A percentile compares a stretch with the other conserved stretches of the same genome.
Evolutionary conservation across 257 asterid genomes (phyloP).

Genomic region (Solanum medicagineum): DNA sequence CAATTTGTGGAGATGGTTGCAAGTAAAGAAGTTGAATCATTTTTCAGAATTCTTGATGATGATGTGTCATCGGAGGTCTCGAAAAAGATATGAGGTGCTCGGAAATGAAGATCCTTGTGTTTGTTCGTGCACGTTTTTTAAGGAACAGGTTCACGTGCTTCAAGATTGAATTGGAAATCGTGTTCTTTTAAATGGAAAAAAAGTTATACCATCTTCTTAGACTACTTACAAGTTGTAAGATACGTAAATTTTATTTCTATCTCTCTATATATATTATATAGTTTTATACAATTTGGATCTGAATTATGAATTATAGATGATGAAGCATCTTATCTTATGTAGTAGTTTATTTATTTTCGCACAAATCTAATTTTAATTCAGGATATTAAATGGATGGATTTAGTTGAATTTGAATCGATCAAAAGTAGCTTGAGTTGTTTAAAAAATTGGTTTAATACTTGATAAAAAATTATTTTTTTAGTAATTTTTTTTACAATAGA

Average conservation of each 20-base stretch:
- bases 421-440: background rate
- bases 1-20: conserved; percentile 25
- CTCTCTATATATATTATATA: background rate
- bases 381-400: background rate
- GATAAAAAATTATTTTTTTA: background rate
- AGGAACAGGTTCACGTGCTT: background rate
- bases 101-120: background rate
- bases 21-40: conserved; percentile 30
- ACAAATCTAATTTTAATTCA: background rate
- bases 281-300: background rate
- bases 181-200: background rate
- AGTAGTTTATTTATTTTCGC: background rate
- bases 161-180: background rate
- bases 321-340: background rate
- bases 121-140: background rate
- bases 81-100: background rate
- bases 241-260: background rate
- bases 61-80: background rate
- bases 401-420: background rate
- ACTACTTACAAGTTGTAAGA: background rate
- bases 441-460: background rate
- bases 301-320: background rate
- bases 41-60: background rate
- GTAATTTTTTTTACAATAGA: background rate
- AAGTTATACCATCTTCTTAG: background rate